Base-by-base conservation (phyloP, 306 rosid species). In the Abrus pulchellus region DNA sequence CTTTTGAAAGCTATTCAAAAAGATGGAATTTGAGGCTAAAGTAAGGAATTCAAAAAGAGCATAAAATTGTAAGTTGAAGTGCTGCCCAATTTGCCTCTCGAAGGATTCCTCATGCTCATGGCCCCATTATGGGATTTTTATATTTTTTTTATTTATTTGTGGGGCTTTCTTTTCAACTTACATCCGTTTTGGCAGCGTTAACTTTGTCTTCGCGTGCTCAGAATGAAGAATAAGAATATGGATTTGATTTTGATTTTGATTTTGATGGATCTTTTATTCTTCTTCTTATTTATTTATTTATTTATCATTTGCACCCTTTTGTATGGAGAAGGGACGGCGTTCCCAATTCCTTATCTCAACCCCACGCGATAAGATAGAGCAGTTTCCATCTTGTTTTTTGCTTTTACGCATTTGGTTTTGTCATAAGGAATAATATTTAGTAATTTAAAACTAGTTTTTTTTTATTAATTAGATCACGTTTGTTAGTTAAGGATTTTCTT, bases 191-290 rank as follows among this genome's bases (percentile, higher is more conserved):
- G 75, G 82, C 69, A 63, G 32, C 65, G 88, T 67, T 82, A 84
- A 62, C 83, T 71, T 77, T 76, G 82, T 85, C 84, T 83, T 68
- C 5, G 86, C 61, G 74, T 78, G 84, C 62, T 43, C 38, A 38
- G 85, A 72, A 44, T 76, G 68, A 82, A 74, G 87, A 83, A 89
- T 80, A 80, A 80, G 89, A 88, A 89, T 84, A 77, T 85, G 70
- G 75, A 62, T 57, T 56, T 34, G 60, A 66, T 28, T 56, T 73
- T 47, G 41, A 43, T 77, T 6, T 36, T 52, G 41, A 43, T 77
- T 6, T 36, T 52, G 36, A 27, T 50, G 27, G n/a, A 0, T 3
- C 28, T 28, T 47, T 65, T 59, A 44, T 82, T 32, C 55, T 70
- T 56, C 14, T 13, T 50, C 28, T 9, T 81, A 13, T 63, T 59